Evolutionary conservation across 2,329 filamentous ascomycete species (phyloP).

Genomic region (Lasiodiplodia theobromae): DNA sequence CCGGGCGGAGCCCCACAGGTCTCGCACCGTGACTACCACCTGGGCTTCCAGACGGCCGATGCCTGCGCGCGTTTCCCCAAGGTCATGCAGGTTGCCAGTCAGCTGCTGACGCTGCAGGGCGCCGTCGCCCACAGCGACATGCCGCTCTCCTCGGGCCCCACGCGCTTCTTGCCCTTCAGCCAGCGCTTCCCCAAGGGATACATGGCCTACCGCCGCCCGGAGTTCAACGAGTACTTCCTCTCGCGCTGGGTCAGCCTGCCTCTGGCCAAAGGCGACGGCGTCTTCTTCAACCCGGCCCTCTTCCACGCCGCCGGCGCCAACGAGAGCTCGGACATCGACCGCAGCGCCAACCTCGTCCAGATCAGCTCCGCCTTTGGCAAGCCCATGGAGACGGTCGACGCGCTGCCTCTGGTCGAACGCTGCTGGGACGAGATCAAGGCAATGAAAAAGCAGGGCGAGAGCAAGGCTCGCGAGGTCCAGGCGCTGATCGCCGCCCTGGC

Average conservation of each 20-base stretch:
- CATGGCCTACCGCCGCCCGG: slow-evolving; percentile 61
- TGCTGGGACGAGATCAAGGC: slow-evolving; percentile 53
- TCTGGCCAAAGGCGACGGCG: slow-evolving; percentile 62
- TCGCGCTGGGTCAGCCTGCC: slow-evolving; percentile 61
- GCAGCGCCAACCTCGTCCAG: slow-evolving; percentile 68
- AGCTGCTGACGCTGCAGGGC: slow-evolving; percentile 68
- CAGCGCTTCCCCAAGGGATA: slow-evolving; percentile 65
- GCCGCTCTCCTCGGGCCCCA: slow-evolving; percentile 65
- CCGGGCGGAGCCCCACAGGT: slow-evolving; percentile 66
- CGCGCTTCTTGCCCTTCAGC: slow-evolving; percentile 66
- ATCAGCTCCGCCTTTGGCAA: slow-evolving; percentile 69
- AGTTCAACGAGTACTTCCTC: slow-evolving; percentile 64
- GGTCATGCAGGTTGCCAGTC: slow-evolving; percentile 61
- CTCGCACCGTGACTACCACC: slow-evolving; percentile 68
- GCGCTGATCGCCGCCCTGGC: slow-evolving; percentile 60
- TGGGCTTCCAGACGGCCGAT: slow-evolving; percentile 65
- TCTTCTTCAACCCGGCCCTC: slow-evolving; percentile 70
- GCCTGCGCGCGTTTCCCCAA: slow-evolving; percentile 58
- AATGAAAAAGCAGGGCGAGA: slow-evolving; percentile 45
- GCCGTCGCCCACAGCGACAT: slow-evolving; percentile 69
- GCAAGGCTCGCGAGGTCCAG: slow-evolving; percentile 50
- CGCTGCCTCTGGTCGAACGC: slow-evolving; percentile 55
- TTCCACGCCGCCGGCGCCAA: slow-evolving; percentile 71
- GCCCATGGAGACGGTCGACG: slow-evolving; percentile 68
- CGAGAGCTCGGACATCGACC: slow-evolving; percentile 54